phyloP scores from a whole-genome alignment of 2,329 filamentous ascomycete species.

The Fusarium sp. region DNA sequence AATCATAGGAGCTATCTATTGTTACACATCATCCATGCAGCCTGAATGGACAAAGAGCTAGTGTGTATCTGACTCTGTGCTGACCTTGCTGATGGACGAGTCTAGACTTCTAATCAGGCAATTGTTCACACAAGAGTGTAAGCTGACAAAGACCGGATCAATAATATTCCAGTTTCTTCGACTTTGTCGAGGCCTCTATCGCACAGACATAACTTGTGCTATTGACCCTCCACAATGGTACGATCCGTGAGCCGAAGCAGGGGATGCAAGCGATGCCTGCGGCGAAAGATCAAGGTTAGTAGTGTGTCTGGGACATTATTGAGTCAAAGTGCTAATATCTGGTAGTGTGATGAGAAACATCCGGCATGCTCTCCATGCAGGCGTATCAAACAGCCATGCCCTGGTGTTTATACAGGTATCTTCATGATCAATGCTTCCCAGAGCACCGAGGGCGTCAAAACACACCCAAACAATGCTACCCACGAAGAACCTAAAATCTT shows the following conservation, averaged over 20 bases:
- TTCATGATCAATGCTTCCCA: background rate
- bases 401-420: background rate
- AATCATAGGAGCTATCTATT: too few species aligned
- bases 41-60: too few species aligned
- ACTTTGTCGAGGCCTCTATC: too few species aligned
- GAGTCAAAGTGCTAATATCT: background rate
- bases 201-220: too few species aligned
- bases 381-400: background rate
- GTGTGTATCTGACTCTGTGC: too few species aligned
- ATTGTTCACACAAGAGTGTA: too few species aligned
- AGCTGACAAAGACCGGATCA: too few species aligned
- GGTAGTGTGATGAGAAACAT: background rate
- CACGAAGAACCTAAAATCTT: fast-evolving
- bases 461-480: fast-evolving
- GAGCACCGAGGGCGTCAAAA: background rate
- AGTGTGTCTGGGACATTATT: background rate
- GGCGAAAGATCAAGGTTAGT: background rate
- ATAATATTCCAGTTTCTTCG: too few species aligned
- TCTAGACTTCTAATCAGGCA: too few species aligned
- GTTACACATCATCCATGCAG: too few species aligned
- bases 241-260: background rate
- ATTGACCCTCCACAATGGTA: background rate
- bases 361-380: background rate
- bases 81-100: too few species aligned
- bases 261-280: background rate